Evolutionary conservation across 495 filamentous ascomycete species (phyloP), one percentile per base, ranked within the genome.

Genomic region (Wilcoxina mikolae): DNA sequence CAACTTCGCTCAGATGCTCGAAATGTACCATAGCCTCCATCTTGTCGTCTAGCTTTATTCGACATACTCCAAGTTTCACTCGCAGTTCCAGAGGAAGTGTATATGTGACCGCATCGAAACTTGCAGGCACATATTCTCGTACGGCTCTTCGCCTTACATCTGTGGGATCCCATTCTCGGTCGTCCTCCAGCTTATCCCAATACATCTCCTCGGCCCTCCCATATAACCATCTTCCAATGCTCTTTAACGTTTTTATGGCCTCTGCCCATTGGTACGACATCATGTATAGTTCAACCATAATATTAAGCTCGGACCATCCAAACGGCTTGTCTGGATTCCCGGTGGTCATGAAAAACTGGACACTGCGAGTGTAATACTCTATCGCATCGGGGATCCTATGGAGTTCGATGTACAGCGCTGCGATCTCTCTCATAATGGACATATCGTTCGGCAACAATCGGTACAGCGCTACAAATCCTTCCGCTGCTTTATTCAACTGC

Each of bases 131-230:
- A 61, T 78, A 84, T 4, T 75, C 76, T 0, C 68, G 56, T 23
- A 69, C 65, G 35, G 73, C 73, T 23, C 74, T 69, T 35, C 79
- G 71, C 35, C 88, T 76, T 27, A 85, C 80, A 69, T 89, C 78
- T 25, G 79, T 75, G 2, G 75, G 58, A 62, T 98, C 91, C 84
- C 87, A 98, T 71, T 98, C 91, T 54, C 88, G 76, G 67, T 98
- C 91, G 64, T 96, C 87, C 5, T 74, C 66, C 57, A 78, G 75
- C n/a, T 74, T 64, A 51, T 94, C 83, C 91, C 91, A 98, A 60
- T 79, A 87, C 11, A 52, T 64, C 62, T 96, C 93, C 15, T 74
- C 71, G 28, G 73, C 70, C 24, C 91, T 80, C 20, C 85, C 84
- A 27, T 93, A 70, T 24, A 94, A 70, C 88, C 89, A 95, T 45